These are phyloP conservation scores for Crithidia mellificae DNA, from an alignment of 208 protist species.

Conservation along the genomic window DNA sequence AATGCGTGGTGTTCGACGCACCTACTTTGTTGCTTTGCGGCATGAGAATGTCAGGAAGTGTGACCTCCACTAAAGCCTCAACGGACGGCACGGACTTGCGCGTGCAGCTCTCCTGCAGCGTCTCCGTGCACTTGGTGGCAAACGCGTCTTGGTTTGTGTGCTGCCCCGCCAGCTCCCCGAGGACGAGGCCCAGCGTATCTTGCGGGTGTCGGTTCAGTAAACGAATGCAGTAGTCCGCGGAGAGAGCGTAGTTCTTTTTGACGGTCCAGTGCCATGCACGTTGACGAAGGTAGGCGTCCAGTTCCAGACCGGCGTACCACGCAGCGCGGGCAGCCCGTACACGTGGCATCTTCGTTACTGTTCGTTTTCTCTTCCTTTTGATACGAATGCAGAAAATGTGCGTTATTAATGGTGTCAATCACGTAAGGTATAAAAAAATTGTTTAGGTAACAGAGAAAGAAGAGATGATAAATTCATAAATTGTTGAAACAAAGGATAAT, in stretches of 20 bases:
- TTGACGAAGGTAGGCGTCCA: constrained; percentile 62
- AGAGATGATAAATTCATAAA: no score
- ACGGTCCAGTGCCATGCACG: constrained; percentile 71
- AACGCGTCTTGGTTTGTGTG: constrained; percentile 59
- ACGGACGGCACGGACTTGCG: constrained; percentile 31
- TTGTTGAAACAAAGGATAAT: no score
- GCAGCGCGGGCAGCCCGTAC: constrained; percentile 39
- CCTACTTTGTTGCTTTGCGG: neutral
- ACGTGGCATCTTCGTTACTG: constrained; percentile 40
- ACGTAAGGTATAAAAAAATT: no score
- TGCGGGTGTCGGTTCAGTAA: constrained; percentile 64
- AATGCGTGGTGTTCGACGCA: neutral
- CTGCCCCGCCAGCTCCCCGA: constrained; percentile 58
- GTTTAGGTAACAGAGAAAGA: no score
- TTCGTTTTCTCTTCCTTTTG: no score
- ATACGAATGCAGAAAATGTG: no score
- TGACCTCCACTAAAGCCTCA: constrained; percentile 15
- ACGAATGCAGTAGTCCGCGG: constrained; percentile 82
- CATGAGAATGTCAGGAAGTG: neutral
- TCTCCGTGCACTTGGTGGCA: constrained; percentile 53
- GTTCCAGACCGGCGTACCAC: constrained; percentile 41
- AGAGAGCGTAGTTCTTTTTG: constrained; percentile 66
- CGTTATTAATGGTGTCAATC: neutral
- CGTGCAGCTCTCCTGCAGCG: constrained; percentile 46
- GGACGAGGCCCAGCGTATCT: constrained; percentile 56